These are phyloP conservation scores for Eimeria mitis DNA, from an alignment of 169 alveolate genomes.

Conservation along the genomic window DNA sequence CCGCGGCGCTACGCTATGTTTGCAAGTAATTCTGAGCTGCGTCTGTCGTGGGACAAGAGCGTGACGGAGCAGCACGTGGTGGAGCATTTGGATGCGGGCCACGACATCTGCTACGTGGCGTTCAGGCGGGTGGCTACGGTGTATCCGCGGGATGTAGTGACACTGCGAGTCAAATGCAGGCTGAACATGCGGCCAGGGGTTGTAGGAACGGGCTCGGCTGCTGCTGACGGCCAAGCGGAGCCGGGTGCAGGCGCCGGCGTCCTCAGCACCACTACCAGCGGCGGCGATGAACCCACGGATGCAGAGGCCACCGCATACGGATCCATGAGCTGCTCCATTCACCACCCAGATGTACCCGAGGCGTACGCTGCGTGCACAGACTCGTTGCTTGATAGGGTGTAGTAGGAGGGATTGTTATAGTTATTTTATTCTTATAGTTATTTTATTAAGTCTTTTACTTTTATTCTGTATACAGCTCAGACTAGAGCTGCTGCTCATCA, in stretches of 20 bases:
- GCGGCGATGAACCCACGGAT: background rate
- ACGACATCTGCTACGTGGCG: slow-evolving; percentile 85
- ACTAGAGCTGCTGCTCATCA: too few relatives aligned
- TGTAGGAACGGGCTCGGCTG: background rate
- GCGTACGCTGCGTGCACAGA: slow-evolving; percentile 21
- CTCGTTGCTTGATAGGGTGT: background rate
- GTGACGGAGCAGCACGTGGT: slow-evolving; percentile 78
- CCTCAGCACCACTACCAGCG: slow-evolving; percentile 7
- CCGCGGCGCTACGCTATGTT: slow-evolving; percentile 69
- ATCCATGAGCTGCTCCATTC: slow-evolving; percentile 86
- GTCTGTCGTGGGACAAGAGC: slow-evolving; percentile 84
- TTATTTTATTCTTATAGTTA: too few relatives aligned
- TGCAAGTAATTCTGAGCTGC: slow-evolving; percentile 80
- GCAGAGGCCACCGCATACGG: slow-evolving; percentile 80
- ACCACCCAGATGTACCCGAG: slow-evolving; percentile 87
- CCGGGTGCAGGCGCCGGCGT: background rate
- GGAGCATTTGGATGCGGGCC: slow-evolving; percentile 80
- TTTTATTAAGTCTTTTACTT: too few relatives aligned
- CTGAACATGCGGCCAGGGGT: slow-evolving; percentile 51
- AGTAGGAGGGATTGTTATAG: too few relatives aligned
- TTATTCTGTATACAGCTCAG: too few relatives aligned
- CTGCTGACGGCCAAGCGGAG: background rate
- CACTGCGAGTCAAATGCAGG: slow-evolving; percentile 82
- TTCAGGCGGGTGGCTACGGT: slow-evolving; percentile 85
- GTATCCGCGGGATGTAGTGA: slow-evolving; percentile 86